A percentile compares a stretch with the other conserved stretches of the same genome.
These are phyloP conservation scores for Moringa oleifera DNA, from an alignment of 345 rosid genomes.

Conservation along the genomic window DNA sequence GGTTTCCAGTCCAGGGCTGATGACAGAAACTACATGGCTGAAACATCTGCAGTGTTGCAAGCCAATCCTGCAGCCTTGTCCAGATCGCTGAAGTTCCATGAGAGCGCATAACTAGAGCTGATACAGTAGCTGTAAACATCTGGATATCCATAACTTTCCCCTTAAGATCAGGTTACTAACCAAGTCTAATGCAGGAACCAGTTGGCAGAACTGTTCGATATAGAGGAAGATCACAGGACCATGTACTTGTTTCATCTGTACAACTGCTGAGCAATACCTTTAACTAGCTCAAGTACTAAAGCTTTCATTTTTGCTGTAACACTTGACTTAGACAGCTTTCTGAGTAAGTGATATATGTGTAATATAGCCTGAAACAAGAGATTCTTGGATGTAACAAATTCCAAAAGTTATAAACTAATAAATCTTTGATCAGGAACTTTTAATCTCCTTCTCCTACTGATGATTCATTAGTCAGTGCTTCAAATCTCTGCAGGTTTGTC, in stretches of 20 bases:
- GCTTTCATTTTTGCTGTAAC: not conserved
- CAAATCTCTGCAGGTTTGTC: no score
- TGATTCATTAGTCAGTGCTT: no score
- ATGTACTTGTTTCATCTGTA: not conserved
- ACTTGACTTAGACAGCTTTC: not conserved
- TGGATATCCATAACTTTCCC: not conserved
- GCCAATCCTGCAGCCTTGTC: constrained; percentile 78
- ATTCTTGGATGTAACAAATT: constrained; percentile 9
- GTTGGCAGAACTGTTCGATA: not conserved
- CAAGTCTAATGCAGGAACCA: constrained; percentile 3
- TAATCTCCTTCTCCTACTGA: no score
- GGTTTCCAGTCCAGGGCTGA: constrained; percentile 40
- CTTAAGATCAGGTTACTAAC: constrained; percentile 6
- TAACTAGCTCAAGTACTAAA: not conserved
- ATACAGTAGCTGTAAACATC: not conserved
- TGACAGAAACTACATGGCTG: constrained; percentile 21
- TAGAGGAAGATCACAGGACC: constrained; percentile 8
- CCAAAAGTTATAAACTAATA: constrained; percentile 4
- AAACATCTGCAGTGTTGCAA: constrained; percentile 37
- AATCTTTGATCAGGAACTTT: no score
- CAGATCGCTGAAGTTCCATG: constrained; percentile 62
- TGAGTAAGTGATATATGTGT: not conserved
- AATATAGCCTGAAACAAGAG: constrained; percentile 5
- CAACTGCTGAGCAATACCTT: not conserved
- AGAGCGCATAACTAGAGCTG: constrained; percentile 27